These are phyloP conservation scores for Ogataea philodendri DNA, from an alignment of 805 yeast species.

Conservation along the genomic window DNA sequence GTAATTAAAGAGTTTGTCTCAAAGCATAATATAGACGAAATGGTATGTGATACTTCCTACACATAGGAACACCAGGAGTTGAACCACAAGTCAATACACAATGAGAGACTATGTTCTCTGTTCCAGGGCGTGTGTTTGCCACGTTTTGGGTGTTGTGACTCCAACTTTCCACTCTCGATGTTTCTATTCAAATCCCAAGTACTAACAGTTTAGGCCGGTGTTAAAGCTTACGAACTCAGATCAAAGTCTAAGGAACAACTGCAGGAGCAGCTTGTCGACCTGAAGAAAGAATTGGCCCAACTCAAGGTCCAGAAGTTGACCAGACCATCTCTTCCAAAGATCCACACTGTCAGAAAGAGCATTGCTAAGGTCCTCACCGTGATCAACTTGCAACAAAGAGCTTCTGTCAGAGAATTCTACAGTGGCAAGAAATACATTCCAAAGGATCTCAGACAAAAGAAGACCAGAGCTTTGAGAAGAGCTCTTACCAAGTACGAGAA, in stretches of 20 bases:
- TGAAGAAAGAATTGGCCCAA: slow-evolving; percentile 93
- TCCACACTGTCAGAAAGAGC: slow-evolving; percentile 96
- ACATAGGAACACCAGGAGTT: slow-evolving; percentile 1
- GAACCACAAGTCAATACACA: too few species aligned
- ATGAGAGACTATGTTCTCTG: not conserved
- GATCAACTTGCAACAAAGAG: slow-evolving; percentile 96
- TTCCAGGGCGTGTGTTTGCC: not conserved
- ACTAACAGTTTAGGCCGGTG: slow-evolving; percentile 59
- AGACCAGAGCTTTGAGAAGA: slow-evolving; percentile 99
- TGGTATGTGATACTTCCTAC: slow-evolving; percentile 23
- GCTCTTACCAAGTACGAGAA: slow-evolving; percentile 86
- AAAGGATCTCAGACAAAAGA: slow-evolving; percentile 98
- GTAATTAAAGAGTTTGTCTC: slow-evolving; percentile 11
- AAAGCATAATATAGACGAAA: slow-evolving; percentile 17
- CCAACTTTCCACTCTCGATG: too few species aligned
- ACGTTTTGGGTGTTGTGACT: too few species aligned
- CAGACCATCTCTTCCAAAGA: slow-evolving; percentile 91
- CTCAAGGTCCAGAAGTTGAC: slow-evolving; percentile 95
- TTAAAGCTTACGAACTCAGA: slow-evolving; percentile 95
- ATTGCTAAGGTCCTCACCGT: slow-evolving; percentile 97
- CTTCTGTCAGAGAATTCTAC: slow-evolving; percentile 91
- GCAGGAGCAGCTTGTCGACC: slow-evolving; percentile 89
- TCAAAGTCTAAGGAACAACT: slow-evolving; percentile 96
- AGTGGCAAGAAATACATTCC: slow-evolving; percentile 93
- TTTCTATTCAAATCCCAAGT: not conserved